Base-by-base conservation (phyloP, 2,329 filamentous ascomycete species). In the Curvularia sp. region DNA sequence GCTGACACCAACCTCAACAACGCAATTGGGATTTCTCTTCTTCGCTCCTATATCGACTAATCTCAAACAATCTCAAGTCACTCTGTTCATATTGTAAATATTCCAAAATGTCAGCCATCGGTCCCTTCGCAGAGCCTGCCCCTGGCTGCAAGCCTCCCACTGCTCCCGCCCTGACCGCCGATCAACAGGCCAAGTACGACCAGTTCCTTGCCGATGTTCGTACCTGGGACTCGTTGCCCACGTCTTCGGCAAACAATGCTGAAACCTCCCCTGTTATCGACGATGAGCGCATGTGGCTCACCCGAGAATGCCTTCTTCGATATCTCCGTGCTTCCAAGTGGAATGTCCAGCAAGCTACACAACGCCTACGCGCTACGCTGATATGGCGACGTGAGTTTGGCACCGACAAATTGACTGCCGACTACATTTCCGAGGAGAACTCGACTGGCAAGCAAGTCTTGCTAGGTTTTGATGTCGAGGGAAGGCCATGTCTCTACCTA, bases 321-420 rank as follows among this genome's bases (percentile, higher is more conserved):
- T 99, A 97, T 76, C 88, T 99, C 30, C 90, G 94, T 59, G 95
- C 95, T 20, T 93, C 92, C 38, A 97, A 96, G 79, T 99, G 95
- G 76, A 84, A 88, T 66, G 84, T 90, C 49, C 80, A 86, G 43
- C 88, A 94, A 48, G 88, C 95, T 8, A 85, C 89, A 66, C 90
- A 89, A 74, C 89, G 95, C n/a, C 79, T 98, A 41, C 87, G 89
- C 66, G 86, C 86, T 44, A 97, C 94, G 0, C 80, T 98, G 57
- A 85, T 86, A 60, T 99, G 95, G 95, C 88, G 95, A 47, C 86
- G 94, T 55, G 93, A 97, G 73, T 99, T 96, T 73, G 93, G 92
- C 48, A 83, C 96, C 57, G 88, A 85, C 53, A 74, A 79, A 55
- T 86, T 93, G 72, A 93, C 92, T 0, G 83, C 90, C 9, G 93